Conservation (phyloP, 257 asterid genomes). For the Solanum rostratum region DNA sequence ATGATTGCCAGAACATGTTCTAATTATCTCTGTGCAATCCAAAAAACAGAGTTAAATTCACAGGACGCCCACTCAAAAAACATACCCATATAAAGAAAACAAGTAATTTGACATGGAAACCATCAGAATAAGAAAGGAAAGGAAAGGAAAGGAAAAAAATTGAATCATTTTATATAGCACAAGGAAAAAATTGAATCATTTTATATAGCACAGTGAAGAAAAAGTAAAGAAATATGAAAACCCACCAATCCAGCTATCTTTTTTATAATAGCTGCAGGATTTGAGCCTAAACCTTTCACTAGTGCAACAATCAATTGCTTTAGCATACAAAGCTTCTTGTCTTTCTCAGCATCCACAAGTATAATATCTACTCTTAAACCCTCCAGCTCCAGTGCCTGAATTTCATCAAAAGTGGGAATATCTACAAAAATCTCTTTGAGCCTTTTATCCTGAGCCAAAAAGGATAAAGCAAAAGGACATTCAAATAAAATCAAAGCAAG, state of each 20-base stretch:
- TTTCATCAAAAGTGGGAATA: conserved; percentile 83
- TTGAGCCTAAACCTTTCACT: conserved; percentile 74
- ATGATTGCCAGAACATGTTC: not conserved
- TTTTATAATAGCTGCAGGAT: conserved; percentile 73
- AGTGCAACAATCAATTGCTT: conserved; percentile 73
- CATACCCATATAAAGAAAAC: not conserved
- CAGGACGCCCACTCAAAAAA: not conserved
- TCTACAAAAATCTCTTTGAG: conserved; percentile 76
- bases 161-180: not conserved
- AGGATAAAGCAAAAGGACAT: not conserved
- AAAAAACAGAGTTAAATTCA: not conserved
- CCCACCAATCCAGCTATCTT: conserved; percentile 97
- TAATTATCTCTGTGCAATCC: not conserved
- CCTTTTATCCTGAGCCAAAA: conserved; percentile 59
- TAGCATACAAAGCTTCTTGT: conserved; percentile 80
- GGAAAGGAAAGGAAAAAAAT: not conserved
- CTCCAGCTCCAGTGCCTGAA: conserved; percentile 67
- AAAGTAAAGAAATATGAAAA: conserved; percentile 1
- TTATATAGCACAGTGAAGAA: not conserved
- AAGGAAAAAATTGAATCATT: not conserved
- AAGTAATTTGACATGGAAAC: not conserved
- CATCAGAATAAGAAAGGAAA: not conserved
- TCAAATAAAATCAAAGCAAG: conserved; percentile 1
- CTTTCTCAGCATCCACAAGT: conserved; percentile 81
- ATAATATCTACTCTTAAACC: conserved; percentile 77